A percentile compares a stretch with the other conserved stretches of the same genome.
Conservation (phyloP, 495 filamentous ascomycete species). For the Parathielavia hyrcaniae region DNA sequence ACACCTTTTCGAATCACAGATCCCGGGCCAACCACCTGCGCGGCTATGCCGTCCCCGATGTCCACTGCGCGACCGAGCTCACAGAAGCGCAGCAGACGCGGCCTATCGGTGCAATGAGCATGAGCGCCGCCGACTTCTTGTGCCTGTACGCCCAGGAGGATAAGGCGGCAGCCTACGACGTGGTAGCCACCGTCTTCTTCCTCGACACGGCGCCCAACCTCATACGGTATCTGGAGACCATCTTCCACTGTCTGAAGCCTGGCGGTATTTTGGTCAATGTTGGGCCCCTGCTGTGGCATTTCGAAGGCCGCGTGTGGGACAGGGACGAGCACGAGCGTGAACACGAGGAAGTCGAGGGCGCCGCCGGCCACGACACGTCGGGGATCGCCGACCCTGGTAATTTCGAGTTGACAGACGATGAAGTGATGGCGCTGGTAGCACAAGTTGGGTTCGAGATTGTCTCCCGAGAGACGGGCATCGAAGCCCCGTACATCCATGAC, state of each 20-base stretch:
- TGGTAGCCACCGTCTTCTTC: slow-evolving; percentile 86
- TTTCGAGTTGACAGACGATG: slow-evolving; percentile 82
- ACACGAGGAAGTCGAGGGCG: slow-evolving; percentile 18
- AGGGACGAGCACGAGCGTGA: slow-evolving; percentile 37
- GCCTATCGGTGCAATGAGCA: slow-evolving; percentile 62
- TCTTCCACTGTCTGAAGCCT: slow-evolving; percentile 67
- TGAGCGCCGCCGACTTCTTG: slow-evolving; percentile 80
- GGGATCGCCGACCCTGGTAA: slow-evolving; percentile 73
- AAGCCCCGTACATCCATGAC: slow-evolving; percentile 80
- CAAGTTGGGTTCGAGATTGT: slow-evolving; percentile 72
- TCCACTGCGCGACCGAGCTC: slow-evolving; percentile 60
- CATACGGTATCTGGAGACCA: slow-evolving; percentile 77
- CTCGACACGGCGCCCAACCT: slow-evolving; percentile 94
- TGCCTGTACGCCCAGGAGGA: slow-evolving; percentile 59
- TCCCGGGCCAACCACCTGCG: slow-evolving; percentile 64
- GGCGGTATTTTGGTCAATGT: slow-evolving; percentile 84
- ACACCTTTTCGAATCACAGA: slow-evolving; percentile 72
- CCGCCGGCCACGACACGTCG: slow-evolving; percentile 41
- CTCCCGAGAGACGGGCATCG: slow-evolving; percentile 46
- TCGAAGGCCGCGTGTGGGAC: slow-evolving; percentile 51
- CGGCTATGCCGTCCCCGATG: slow-evolving; percentile 65
- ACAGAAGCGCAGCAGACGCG: slow-evolving; percentile 17
- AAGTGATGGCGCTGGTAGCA: slow-evolving; percentile 70
- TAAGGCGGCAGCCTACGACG: slow-evolving; percentile 61
- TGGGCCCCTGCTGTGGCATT: slow-evolving; percentile 89